A percentile compares a stretch with the other conserved stretches of the same genome.
phyloP scores from a whole-genome alignment of 2,329 filamentous ascomycete genomes.

The Cucurbitaria berberidis region DNA sequence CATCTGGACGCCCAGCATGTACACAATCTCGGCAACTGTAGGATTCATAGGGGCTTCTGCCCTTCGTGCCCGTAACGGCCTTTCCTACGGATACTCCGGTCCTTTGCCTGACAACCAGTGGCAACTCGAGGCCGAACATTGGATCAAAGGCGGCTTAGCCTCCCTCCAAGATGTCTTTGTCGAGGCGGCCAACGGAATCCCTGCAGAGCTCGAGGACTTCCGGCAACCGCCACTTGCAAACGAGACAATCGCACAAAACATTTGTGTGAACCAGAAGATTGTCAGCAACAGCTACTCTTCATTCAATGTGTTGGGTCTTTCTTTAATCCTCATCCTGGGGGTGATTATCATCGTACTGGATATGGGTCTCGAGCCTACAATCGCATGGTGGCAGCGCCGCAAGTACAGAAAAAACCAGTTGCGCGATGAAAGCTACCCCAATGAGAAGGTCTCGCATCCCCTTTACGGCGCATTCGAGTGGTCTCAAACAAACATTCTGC shows the following conservation, averaged over 20 bases:
- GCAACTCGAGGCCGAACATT: slow-evolving; percentile 43
- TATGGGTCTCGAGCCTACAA: slow-evolving; percentile 8
- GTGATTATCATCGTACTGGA: slow-evolving; percentile 24
- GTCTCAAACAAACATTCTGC: slow-evolving; percentile 18
- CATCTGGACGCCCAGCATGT: slow-evolving; percentile 3
- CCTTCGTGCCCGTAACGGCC: slow-evolving; percentile 15
- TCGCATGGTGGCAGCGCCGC: slow-evolving; percentile 9
- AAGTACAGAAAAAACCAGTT: slow-evolving; percentile 2
- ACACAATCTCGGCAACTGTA: slow-evolving; percentile 8
- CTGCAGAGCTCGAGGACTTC: slow-evolving; percentile 3
- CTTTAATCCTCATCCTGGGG: slow-evolving; percentile 22
- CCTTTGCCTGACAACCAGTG: slow-evolving; percentile 44
- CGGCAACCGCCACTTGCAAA: slow-evolving; percentile 10
- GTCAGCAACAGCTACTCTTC: slow-evolving; percentile 21
- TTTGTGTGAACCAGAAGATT: slow-evolving; percentile 33
- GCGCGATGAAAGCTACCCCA: not conserved
- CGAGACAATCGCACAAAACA: slow-evolving; percentile 7
- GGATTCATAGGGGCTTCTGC: slow-evolving; percentile 13
- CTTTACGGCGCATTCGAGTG: slow-evolving; percentile 17
- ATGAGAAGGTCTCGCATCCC: slow-evolving; percentile 2
- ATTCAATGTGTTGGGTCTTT: slow-evolving; percentile 29
- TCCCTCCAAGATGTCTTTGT: slow-evolving; percentile 32
- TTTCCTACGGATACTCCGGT: slow-evolving; percentile 18
- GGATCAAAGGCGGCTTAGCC: slow-evolving; percentile 37
- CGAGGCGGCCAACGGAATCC: slow-evolving; percentile 16